Evolutionary conservation across 2,329 filamentous ascomycete genomes (phyloP), one percentile per base, ranked within the genome.

Genomic region (Fusarium incarnatum): DNA sequence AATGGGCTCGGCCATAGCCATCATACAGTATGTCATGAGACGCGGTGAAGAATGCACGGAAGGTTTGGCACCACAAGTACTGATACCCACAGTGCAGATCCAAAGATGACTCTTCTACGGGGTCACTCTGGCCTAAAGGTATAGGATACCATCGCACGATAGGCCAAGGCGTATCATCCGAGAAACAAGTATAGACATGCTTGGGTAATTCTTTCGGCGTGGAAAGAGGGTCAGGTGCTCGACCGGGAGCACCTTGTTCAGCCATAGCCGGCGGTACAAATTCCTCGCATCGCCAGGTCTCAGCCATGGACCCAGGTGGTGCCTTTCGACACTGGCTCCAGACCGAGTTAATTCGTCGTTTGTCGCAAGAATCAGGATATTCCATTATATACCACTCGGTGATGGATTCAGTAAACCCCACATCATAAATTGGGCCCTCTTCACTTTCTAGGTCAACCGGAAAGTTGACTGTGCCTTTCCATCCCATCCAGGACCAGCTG

Each of bases 341-440:
- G 4, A 6, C 1, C 7, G 47, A 23, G 8, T 49, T 22, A 0
- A 49, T 49, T 3, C 10, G 9, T 13, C 34, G 10, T n/a, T n/a
- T 23, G 28, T n/a, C n/a, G 2, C 1, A 16, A 2, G 47, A 34
- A 6, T 5, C 15, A 8, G 47, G 47, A 23, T n/a, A 2, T 3
- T 49, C 20, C 18, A 32, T 49, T 2, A 20, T 20, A 9, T 49
- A 49, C 47, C 47, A 49, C 7, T 49, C 47, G 3, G 20, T 23
- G 4, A 49, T 9, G 23, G 28, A 20, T 23, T 49, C 20, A 2
- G 46, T 49, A 20, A 49, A 32, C 3, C 28, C 46, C 2, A 2
- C 4, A n/a, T n/a, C n/a, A n/a, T n/a, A n/a, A n/a, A 7, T 23
- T 28, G 0, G 3, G 12, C 4, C 20, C 2, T 12, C 16, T 18